Evolutionary conservation across 164 flowering plant genomes (phyloP), one percentile per base, ranked within the genome.

Genomic region (Annona cherimola): DNA sequence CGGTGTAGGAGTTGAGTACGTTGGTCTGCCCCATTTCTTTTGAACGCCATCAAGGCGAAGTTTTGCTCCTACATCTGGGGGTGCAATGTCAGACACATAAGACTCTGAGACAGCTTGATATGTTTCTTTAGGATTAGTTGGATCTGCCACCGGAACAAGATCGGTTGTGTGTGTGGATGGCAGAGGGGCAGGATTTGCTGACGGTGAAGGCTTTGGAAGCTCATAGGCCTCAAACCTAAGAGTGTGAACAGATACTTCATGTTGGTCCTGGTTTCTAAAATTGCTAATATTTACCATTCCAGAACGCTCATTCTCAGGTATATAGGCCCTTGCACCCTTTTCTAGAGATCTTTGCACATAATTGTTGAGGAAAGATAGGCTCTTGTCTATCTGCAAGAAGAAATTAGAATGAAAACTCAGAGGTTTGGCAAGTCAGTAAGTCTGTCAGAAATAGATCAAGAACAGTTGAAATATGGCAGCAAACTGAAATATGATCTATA

Each of bases 201-300:
- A 73, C 7, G 83, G 43, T 39, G 95, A 86, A 26, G 76, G 76
- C 78, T 91, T 89, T 59, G 99, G 96, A 76, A 86, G 89, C 75
- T 96, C 99, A 74, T 96, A 93, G 18, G 99, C 99, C 80, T 96
- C 99, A 75, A 96, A 96, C 79, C 88, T 86, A 39, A 96, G 96
- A 69, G 90, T 74, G 78, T 93, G 97, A 6, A 80, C 60, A 12
- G 90, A 81, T 45, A 81, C 41, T 71, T 88, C 96, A 50, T 74
- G 89, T 45, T 88, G 92, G 61, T 84, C 87, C 60, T 83, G 89
- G 75, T 69, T 77, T 69, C 84, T 80, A 69, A 87, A 83, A 77
- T 72, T 82, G 79, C 82, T 82, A 42, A 86, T 75, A 76, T 76
- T 76, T 20, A 77, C 44, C 73, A 81, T 71, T 70, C 92, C 95